Percentiles rank a stretch among this genome's conserved stretches.
phyloP scores from a whole-genome alignment of 805 yeast species.

The Saccharomycopsis olivae region DNA sequence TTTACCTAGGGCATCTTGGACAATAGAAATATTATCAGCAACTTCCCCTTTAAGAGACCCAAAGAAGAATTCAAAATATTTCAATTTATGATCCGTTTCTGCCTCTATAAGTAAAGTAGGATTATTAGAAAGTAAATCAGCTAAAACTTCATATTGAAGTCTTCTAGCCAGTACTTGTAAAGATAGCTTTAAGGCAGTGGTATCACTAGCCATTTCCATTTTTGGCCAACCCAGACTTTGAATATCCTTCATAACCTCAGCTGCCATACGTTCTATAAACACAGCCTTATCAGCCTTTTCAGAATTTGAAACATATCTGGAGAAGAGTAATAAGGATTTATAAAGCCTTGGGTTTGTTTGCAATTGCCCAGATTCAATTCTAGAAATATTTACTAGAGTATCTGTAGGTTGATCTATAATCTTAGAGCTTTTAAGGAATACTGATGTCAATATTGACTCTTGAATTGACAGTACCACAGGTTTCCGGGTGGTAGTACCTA shows the following conservation, averaged over 20 bases:
- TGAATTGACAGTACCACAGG: constrained; percentile 47
- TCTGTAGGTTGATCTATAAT: no score
- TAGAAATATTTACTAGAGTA: no score
- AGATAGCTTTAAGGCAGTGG: constrained; percentile 1
- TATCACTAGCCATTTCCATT: constrained; percentile 21
- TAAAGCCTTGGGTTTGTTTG: no score
- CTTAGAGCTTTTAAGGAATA: constrained; percentile 9
- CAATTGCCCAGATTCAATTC: no score
- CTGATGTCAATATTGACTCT: constrained; percentile 36
- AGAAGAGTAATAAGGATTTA: constrained; percentile 50
- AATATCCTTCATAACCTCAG: constrained; percentile 32
- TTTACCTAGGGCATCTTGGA: constrained; percentile 62
- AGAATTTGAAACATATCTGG: constrained; percentile 43
- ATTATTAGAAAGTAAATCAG: constrained; percentile 33
- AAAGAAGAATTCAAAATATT: constrained; percentile 55
- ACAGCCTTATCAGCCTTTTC: neutral
- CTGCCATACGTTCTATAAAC: neutral
- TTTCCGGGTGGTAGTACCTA: constrained; percentile 38
- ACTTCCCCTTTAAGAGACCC: constrained; percentile 58
- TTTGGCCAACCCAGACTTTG: constrained; percentile 54
- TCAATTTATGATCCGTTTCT: constrained; percentile 33
- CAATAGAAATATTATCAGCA: constrained; percentile 49
- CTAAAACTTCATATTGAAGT: constrained; percentile 69
- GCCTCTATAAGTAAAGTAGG: constrained; percentile 33
- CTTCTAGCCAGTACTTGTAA: constrained; percentile 28